Evolutionary conservation across 2,329 filamentous ascomycete species (phyloP).

Genomic region (Geosmithia morbida): DNA sequence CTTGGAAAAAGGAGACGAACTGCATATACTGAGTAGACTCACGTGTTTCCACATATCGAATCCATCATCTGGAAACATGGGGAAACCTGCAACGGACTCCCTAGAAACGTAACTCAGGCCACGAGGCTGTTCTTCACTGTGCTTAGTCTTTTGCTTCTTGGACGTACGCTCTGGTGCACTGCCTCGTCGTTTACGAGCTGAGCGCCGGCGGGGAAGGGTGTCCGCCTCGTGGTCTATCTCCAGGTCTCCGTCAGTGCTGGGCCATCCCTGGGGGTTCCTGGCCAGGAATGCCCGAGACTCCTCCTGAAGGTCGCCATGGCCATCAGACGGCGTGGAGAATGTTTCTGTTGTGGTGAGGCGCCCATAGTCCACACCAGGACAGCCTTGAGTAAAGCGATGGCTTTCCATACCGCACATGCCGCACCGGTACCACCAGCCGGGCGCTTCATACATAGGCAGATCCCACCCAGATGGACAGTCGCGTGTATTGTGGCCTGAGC

Average conservation of each 20-base stretch:
- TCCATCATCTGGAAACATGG: background rate
- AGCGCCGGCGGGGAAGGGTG: too few relatives aligned
- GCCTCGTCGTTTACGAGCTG: background rate
- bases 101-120: background rate
- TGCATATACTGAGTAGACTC: background rate
- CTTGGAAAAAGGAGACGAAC: background rate
- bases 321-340: too few relatives aligned
- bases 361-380: background rate
- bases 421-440: background rate
- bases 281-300: too few relatives aligned
- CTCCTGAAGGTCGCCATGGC: too few relatives aligned
- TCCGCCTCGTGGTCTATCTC: too few relatives aligned
- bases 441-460: background rate
- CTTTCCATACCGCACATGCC: background rate
- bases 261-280: too few relatives aligned
- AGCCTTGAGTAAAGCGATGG: background rate
- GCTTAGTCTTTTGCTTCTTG: background rate
- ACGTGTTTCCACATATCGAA: background rate
- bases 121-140: background rate
- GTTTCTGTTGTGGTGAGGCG: too few relatives aligned
- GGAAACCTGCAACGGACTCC: background rate
- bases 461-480: too few relatives aligned
- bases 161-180: background rate
- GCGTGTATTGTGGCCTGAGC: background rate
- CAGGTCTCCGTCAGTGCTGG: too few relatives aligned